phyloP scores from a whole-genome alignment of 2,329 filamentous ascomycete species.

The Cladosporium sp. region DNA sequence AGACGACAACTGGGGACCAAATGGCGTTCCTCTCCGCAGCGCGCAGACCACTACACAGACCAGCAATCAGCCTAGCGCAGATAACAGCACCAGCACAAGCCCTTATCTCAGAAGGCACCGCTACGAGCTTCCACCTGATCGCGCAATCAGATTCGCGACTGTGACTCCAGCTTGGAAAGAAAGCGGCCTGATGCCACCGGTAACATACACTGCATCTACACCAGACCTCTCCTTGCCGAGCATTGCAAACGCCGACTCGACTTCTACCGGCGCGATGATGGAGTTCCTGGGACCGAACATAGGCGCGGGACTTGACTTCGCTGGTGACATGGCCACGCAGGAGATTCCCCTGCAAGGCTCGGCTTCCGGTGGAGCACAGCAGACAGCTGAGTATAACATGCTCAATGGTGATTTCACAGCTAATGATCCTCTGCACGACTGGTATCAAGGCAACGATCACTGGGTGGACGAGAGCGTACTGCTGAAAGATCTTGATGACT shows the following conservation, averaged over 20 bases:
- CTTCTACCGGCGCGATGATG: slow-evolving; percentile 28
- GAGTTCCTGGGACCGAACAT: slow-evolving; percentile 25
- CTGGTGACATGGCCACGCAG: slow-evolving; percentile 20
- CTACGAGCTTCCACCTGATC: slow-evolving; percentile 25
- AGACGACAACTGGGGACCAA: slow-evolving; percentile 11
- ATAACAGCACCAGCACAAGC: slow-evolving; percentile 10
- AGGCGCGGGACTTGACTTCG: slow-evolving; percentile 23
- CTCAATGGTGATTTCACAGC: background rate
- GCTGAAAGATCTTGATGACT: slow-evolving; percentile 20
- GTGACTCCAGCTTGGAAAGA: slow-evolving; percentile 28
- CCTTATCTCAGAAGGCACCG: slow-evolving; percentile 24
- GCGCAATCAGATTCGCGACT: slow-evolving; percentile 26
- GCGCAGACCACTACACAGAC: background rate
- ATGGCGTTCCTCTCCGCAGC: slow-evolving; percentile 7
- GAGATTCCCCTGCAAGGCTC: slow-evolving; percentile 11
- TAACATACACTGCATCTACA: slow-evolving; percentile 15
- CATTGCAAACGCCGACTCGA: slow-evolving; percentile 14
- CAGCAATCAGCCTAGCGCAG: background rate
- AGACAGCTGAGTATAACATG: background rate
- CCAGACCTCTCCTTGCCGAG: slow-evolving; percentile 11
- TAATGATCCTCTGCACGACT: background rate
- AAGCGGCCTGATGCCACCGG: slow-evolving; percentile 26
- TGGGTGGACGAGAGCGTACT: slow-evolving; percentile 14
- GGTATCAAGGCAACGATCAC: slow-evolving; percentile 10
- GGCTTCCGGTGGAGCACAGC: background rate